phyloP scores from a whole-genome alignment of 352 stramenopile species.

The Halophytophthora polymorphica region DNA sequence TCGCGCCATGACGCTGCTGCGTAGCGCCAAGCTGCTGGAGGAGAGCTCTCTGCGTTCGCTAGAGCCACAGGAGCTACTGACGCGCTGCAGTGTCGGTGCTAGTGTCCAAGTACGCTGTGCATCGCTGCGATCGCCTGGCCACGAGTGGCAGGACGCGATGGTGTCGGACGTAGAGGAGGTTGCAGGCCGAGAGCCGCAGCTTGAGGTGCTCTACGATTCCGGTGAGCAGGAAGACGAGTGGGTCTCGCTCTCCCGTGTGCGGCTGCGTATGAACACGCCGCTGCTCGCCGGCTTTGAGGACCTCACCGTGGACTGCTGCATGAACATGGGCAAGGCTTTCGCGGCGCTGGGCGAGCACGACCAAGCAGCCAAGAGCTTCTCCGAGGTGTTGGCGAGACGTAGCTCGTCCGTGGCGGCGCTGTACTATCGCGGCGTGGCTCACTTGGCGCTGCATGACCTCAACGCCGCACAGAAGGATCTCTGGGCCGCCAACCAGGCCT shows the following conservation, averaged over 20 bases:
- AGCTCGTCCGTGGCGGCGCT: slow-evolving; percentile 53
- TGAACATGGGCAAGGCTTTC: slow-evolving; percentile 83
- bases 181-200: slow-evolving; percentile 12
- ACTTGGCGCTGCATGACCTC: slow-evolving; percentile 63
- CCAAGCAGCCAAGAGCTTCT: slow-evolving; percentile 57
- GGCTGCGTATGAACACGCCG: slow-evolving; percentile 53
- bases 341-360: slow-evolving; percentile 53
- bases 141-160: slow-evolving; percentile 50
- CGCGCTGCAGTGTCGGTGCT: slow-evolving; percentile 44
- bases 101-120: slow-evolving; percentile 45
- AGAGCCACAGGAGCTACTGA: slow-evolving; percentile 25
- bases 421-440: slow-evolving; percentile 66
- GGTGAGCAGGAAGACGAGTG: slow-evolving; percentile 48
- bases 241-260: slow-evolving; percentile 39
- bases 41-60: slow-evolving; percentile 37
- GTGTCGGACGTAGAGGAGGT: slow-evolving; percentile 56
- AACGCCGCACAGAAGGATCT: slow-evolving; percentile 63
- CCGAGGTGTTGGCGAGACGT: slow-evolving; percentile 38
- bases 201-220: slow-evolving; percentile 71
- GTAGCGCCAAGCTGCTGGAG: slow-evolving; percentile 37
- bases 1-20: slow-evolving; percentile 49
- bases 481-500: slow-evolving; percentile 60
- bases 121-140: background rate
- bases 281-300: slow-evolving; percentile 48
- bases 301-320: slow-evolving; percentile 60